Conservation (phyloP, 345 rosid genomes). For the Cardamine chenopodiifolia region DNA sequence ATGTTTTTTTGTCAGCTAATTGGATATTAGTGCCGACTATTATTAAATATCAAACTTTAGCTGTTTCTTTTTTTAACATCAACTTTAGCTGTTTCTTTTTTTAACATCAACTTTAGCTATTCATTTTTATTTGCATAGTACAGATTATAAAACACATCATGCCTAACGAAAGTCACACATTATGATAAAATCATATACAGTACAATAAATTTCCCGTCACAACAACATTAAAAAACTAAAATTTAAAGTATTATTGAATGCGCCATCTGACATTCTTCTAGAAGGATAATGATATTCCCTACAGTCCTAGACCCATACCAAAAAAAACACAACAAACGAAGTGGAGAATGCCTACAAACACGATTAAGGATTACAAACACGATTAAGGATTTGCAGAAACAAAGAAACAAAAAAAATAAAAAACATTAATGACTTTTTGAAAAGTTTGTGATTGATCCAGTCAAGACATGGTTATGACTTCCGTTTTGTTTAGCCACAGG, state of each 20-base stretch:
- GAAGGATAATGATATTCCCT: not conserved
- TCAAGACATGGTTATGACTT: slow-evolving; percentile 18
- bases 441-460: slow-evolving; percentile 12
- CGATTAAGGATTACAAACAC: too few relatives aligned
- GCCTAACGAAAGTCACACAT: not conserved
- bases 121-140: not conserved
- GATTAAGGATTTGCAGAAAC: slow-evolving; percentile 1
- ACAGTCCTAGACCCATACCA: slow-evolving; percentile 11
- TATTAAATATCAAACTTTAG: not conserved
- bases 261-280: slow-evolving; percentile 1
- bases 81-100: not conserved
- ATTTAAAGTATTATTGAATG: not conserved
- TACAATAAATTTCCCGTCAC: not conserved
- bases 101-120: not conserved
- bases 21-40: not conserved
- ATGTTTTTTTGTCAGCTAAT: not conserved
- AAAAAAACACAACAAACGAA: not conserved
- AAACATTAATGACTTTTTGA: slow-evolving; percentile 4
- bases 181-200: not conserved
- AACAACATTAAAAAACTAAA: not conserved
- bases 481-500: slow-evolving; percentile 29
- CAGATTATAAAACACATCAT: not conserved
- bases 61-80: not conserved
- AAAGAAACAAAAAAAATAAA: not conserved
- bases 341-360: slow-evolving; percentile 6